Conservation (phyloP, 2,329 filamentous ascomycete species). For the Nemania abortiva region DNA sequence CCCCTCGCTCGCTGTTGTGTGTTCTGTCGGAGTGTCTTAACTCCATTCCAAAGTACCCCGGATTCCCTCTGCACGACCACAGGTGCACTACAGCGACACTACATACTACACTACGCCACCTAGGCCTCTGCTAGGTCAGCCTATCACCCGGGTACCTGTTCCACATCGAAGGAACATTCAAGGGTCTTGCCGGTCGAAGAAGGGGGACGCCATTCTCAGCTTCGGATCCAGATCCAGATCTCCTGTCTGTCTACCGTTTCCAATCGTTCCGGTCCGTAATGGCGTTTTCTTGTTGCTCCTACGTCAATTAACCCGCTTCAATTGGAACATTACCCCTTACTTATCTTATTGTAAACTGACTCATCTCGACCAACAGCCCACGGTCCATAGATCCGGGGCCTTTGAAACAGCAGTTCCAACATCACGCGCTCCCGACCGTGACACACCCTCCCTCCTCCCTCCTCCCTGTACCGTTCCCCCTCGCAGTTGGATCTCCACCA, state of each 20-base stretch:
- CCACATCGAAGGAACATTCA: conserved; percentile 26
- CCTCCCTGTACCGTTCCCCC: not conserved
- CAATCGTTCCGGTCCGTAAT: conserved; percentile 40
- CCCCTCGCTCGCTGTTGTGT: not conserved
- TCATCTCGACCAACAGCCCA: conserved; percentile 28
- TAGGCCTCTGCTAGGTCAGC: not conserved
- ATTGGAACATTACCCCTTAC: conserved; percentile 15
- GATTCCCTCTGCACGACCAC: not conserved
- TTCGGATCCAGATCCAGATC: conserved; percentile 10
- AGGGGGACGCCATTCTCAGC: conserved; percentile 15
- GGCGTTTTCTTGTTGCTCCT: conserved; percentile 32
- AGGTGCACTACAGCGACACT: not conserved
- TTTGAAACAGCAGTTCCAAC: conserved; percentile 19
- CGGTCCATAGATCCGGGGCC: conserved; percentile 7
- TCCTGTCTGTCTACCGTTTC: conserved; percentile 9
- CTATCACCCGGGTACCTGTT: conserved; percentile 6
- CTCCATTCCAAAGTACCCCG: not conserved
- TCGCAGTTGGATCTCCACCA: conserved; percentile 28
- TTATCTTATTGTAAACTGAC: conserved; percentile 37
- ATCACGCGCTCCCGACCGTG: conserved; percentile 19
- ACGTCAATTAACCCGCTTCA: conserved; percentile 33
- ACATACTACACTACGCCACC: not conserved
- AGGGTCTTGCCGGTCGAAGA: conserved; percentile 29
- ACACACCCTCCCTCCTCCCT: not conserved
- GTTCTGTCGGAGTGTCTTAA: not conserved